A percentile compares a stretch with the other conserved stretches of the same genome.
These are phyloP conservation scores for Triglochin maritima DNA, from an alignment of 106 monocot genomes.

Conservation along the genomic window DNA sequence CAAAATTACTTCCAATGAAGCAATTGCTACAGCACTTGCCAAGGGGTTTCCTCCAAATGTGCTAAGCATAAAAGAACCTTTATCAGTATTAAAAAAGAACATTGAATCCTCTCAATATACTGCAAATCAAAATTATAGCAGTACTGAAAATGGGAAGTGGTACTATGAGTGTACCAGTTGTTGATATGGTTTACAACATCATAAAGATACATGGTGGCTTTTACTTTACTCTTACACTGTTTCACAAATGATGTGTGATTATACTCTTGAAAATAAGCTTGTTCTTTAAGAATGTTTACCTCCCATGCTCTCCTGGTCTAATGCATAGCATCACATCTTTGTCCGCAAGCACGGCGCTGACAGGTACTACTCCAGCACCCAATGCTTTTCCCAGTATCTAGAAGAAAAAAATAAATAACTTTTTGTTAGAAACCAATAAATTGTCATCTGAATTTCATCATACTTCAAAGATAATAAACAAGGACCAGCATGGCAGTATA, in stretches of 20 bases:
- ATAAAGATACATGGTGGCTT: too few relatives aligned
- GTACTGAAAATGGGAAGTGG: too few relatives aligned
- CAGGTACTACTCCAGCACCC: constrained; percentile 94
- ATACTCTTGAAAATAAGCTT: too few relatives aligned
- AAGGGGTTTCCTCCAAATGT: constrained; percentile 99
- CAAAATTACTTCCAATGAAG: constrained; percentile 67
- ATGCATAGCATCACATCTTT: constrained; percentile 91
- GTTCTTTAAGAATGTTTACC: constrained; percentile 22
- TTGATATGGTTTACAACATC: too few relatives aligned
- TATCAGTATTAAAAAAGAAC: neutral
- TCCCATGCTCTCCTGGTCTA: constrained; percentile 95
- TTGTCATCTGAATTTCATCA: neutral
- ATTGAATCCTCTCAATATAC: too few relatives aligned
- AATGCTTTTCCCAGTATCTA: constrained; percentile 97
- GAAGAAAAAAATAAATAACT: neutral
- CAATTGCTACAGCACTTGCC: constrained; percentile 83
- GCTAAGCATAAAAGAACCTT: constrained; percentile 25
- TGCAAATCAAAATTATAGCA: too few relatives aligned
- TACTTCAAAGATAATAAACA: neutral
- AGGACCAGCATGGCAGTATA: too few relatives aligned
- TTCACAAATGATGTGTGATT: too few relatives aligned
- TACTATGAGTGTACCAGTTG: too few relatives aligned
- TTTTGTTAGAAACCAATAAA: neutral
- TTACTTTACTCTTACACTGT: too few relatives aligned
- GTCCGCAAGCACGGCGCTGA: constrained; percentile 95